Base-by-base conservation (phyloP, 176 grass and related monocot species). In the Oryza longistaminata region DNA sequence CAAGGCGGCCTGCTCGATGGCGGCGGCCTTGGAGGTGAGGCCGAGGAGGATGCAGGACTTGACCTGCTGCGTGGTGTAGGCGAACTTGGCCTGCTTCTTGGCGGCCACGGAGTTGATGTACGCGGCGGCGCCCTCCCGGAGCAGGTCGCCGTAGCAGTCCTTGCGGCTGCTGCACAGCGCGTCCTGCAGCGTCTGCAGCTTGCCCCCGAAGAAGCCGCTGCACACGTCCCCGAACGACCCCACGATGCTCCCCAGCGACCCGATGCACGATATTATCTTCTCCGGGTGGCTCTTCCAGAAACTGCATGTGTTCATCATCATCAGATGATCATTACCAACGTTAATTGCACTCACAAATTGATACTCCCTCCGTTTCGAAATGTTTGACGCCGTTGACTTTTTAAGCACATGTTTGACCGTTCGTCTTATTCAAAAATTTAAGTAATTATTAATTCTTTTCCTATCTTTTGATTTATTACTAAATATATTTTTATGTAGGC, bases 211-310 rank as follows among this genome's bases (percentile, higher is more conserved):
- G 76, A 90, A 67, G 64, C 75, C 3, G 37, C 88, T 79, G 60
- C 82, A 88, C 64, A 85, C 79, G 45, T 92, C 79, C 11, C 96
- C 96, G 1, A 98, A 67, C 37, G 90, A 85, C 0, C 92, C 85
- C 15, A 87, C 44, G 60, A 98, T 83, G 88, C 75, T 93, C 65
- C 87, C 86, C 88, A 84, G 70, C 66, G 76, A 93, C 16, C 96
- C 96, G 53, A 98, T 48, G 71, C 94, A 87, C 14, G 88, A 71
- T 46, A 90, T 17, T 68, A 98, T 98, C 60, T 64, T 40, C 31
- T 95, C 91, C 48, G 88, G 81, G 85, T 95, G 81, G 48, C 67
- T 89, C 68, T 89, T 85, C 96, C 96, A 98, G 88, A 90, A 98
- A 71, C 95, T 93, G 75, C 2, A 2, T 29, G 2, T 31, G 78